These are phyloP conservation scores for Alloascoidea africana DNA, from an alignment of 805 yeast genomes.

Conservation along the genomic window DNA sequence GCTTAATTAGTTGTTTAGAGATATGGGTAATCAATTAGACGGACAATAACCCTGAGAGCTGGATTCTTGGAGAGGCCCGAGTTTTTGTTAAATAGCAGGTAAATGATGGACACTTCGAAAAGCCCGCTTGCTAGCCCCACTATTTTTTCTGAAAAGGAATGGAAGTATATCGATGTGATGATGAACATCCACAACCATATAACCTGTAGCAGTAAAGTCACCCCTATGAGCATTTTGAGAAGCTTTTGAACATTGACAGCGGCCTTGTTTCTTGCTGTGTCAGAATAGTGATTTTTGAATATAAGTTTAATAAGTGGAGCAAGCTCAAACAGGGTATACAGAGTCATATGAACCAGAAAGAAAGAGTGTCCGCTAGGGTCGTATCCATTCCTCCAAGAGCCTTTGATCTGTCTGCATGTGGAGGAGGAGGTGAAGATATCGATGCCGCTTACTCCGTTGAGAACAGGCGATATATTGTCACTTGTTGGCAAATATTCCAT, in stretches of 20 bases:
- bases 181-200: conserved; percentile 83
- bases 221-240: conserved; percentile 10
- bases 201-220: conserved; percentile 20
- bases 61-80: neutral
- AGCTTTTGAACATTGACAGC: neutral
- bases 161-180: conserved; percentile 76
- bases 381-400: conserved; percentile 75
- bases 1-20: too few relatives aligned
- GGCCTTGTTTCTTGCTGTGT: too few relatives aligned
- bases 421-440: conserved; percentile 17
- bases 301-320: conserved; percentile 22
- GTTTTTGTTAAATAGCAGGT: conserved; percentile 11
- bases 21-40: neutral
- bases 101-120: conserved; percentile 30
- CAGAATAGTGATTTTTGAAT: conserved; percentile 17
- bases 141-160: conserved; percentile 59
- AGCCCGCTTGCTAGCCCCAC: conserved; percentile 56
- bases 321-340: conserved; percentile 53
- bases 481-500: neutral
- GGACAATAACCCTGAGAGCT: too few relatives aligned
- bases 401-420: conserved; percentile 40
- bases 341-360: conserved; percentile 48
- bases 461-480: too few relatives aligned
- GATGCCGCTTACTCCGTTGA: neutral
- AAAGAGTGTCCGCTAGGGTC: conserved; percentile 95